Evolutionary conservation across 192 early-diverging fungal genomes (phyloP).

Genomic region (Chytriomyces sp.): DNA sequence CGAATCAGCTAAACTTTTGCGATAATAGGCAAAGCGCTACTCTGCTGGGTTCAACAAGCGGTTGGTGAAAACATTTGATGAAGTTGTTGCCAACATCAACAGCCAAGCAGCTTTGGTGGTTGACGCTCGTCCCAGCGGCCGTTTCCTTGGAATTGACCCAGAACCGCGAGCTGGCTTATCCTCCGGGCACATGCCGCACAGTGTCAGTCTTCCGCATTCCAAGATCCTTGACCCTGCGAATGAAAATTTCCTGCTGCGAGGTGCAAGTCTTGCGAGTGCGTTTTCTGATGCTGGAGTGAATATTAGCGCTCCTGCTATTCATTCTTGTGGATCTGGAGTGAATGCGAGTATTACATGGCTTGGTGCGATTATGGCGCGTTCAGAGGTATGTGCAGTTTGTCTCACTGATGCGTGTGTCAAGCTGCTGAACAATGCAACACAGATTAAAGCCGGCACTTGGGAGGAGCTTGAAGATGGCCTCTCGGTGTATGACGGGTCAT

Average conservation of each 20-base stretch:
- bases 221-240: neutral
- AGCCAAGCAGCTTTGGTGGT: neutral
- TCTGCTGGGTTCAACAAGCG: slow-evolving; percentile 12
- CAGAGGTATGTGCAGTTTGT: slow-evolving; percentile 1
- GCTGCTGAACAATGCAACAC: too few relatives aligned
- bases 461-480: slow-evolving; percentile 35
- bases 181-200: slow-evolving; percentile 34
- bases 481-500: slow-evolving; percentile 37
- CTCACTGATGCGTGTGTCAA: neutral
- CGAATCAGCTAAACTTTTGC: slow-evolving; percentile 21
- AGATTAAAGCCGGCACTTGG: slow-evolving; percentile 20
- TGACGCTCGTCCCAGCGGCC: slow-evolving; percentile 29
- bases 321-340: slow-evolving; percentile 36
- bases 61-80: slow-evolving; percentile 30
- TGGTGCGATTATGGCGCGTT: slow-evolving; percentile 24
- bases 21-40: slow-evolving; percentile 29
- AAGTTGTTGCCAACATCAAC: slow-evolving; percentile 20
- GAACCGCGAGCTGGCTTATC: slow-evolving; percentile 35
- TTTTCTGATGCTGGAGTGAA: slow-evolving; percentile 24
- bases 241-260: neutral
- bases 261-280: slow-evolving; percentile 4
- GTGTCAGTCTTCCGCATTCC: slow-evolving; percentile 10
- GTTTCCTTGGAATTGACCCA: slow-evolving; percentile 32
- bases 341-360: slow-evolving; percentile 39
- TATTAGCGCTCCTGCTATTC: slow-evolving; percentile 15